Percentiles rank a stretch among this genome's conserved stretches.
These are phyloP conservation scores for Sorghum bicolor DNA, from an alignment of 176 grass and related monocot species.

Conservation along the genomic window Sorghum_bicolor_NCBIv3 NC_012872.2:71206001-71206500, in stretches of 20 bases:
- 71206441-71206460: constrained; percentile 89
- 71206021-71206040: neutral
- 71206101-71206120: constrained; percentile 11
- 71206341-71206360: constrained; percentile 27
- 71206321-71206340: constrained; percentile 20
- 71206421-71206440: constrained; percentile 92
- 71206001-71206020: constrained; percentile 12
- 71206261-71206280: constrained; percentile 79
- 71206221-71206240: constrained; percentile 83
- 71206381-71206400: constrained; percentile 66
- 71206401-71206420: constrained; percentile 84
- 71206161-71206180: constrained; percentile 6
- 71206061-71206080: neutral
- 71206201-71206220: constrained; percentile 96
- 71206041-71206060: neutral
- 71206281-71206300: constrained; percentile 92
- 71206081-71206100: neutral
- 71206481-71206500: constrained; percentile 60
- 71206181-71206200: constrained; percentile 95
- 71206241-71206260: constrained; percentile 71
- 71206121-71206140: constrained; percentile 8
- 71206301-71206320: constrained; percentile 56
- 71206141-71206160: constrained; percentile 28
- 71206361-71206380: constrained; percentile 31
- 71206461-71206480: constrained; percentile 75